Conservation (phyloP, 768 basidiomycete genomes). For the Kwoniella sp. region DNA sequence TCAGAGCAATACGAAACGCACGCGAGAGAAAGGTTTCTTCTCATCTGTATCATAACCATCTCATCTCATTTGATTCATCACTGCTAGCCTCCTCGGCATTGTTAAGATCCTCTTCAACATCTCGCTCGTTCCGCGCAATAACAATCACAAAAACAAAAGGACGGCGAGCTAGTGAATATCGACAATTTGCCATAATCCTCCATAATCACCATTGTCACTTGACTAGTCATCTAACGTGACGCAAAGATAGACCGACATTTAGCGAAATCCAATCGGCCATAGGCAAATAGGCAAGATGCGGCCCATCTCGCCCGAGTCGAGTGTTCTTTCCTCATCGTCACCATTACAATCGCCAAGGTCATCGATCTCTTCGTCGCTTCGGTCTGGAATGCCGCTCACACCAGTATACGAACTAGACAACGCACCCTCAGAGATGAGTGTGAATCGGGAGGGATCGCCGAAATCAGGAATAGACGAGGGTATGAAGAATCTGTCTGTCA, state of each 20-base stretch:
- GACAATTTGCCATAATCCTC: no score
- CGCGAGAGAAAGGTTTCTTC: background rate
- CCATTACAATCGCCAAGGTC: constrained; percentile 29
- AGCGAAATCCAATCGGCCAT: no score
- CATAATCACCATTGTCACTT: no score
- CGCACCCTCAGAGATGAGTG: constrained; percentile 8
- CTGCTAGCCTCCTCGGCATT: background rate
- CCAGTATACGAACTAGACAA: constrained; percentile 25
- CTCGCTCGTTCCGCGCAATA: no score
- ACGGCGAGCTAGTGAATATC: no score
- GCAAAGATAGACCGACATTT: no score
- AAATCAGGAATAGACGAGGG: background rate
- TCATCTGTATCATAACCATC: background rate
- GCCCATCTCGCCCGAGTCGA: background rate
- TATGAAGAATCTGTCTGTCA: background rate
- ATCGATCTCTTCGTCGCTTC: constrained; percentile 25
- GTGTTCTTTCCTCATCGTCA: background rate
- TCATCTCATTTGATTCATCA: no score
- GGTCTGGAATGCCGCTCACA: constrained; percentile 17
- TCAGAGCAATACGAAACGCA: background rate
- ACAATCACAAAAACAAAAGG: no score
- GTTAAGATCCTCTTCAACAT: no score
- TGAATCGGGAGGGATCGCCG: background rate
- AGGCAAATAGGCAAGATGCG: no score
- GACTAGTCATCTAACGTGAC: no score